Evolutionary conservation across 1,284 basidiomycete genomes (phyloP).

Genomic region (Papiliotrema fonsecae): DNA sequence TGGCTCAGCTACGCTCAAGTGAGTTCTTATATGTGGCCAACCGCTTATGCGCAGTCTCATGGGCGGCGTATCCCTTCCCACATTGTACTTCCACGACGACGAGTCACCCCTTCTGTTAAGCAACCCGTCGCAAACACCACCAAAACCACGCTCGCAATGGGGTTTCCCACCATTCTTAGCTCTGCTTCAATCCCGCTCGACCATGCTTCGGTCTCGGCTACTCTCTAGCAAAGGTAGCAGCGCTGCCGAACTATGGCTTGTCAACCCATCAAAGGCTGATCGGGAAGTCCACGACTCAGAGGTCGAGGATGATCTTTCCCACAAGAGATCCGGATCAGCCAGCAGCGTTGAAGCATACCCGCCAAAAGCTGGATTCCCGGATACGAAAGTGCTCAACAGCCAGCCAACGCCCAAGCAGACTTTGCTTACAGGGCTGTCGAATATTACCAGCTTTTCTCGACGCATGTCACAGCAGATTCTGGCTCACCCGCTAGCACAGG

Average conservation of each 20-base stretch:
- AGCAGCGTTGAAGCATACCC: conserved; percentile 46
- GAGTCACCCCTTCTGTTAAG: conserved; percentile 57
- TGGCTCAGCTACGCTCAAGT: conserved; percentile 47
- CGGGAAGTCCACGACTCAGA: conserved; percentile 68
- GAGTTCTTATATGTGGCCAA: conserved; percentile 51
- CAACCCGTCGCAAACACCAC: conserved; percentile 50
- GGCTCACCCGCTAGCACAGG: conserved; percentile 87
- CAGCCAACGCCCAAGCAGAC: conserved; percentile 36
- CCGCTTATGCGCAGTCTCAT: conserved; percentile 66
- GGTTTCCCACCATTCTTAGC: conserved; percentile 64
- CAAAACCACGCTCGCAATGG: conserved; percentile 47
- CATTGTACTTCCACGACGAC: conserved; percentile 93
- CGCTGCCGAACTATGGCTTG: conserved; percentile 65
- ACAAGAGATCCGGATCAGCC: background rate
- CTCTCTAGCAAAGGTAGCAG: conserved; percentile 28
- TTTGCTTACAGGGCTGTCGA: conserved; percentile 73
- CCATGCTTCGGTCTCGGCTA: conserved; percentile 64
- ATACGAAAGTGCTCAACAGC: conserved; percentile 13
- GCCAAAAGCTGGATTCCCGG: conserved; percentile 51
- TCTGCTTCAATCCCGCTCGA: conserved; percentile 64
- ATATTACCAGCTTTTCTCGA: conserved; percentile 79
- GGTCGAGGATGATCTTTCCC: conserved; percentile 16
- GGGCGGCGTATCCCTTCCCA: conserved; percentile 82
- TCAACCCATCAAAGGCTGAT: conserved; percentile 86
- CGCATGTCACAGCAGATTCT: conserved; percentile 87